phyloP scores from a whole-genome alignment of 1,139 yeast genomes.

The Hyphopichia burtonii region DNA sequence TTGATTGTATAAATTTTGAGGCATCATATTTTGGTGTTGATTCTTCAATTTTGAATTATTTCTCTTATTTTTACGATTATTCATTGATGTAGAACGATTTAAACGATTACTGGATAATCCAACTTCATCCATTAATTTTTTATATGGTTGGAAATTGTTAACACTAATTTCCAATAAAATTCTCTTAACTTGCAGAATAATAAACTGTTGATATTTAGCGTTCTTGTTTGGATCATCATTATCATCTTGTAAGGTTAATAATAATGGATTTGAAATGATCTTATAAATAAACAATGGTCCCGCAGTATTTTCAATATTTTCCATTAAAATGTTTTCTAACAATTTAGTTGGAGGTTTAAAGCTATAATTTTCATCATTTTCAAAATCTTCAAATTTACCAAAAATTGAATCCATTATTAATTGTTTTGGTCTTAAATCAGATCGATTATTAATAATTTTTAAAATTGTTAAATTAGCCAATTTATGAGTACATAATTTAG shows the following conservation, averaged over 20 bases:
- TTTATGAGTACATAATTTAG: conserved; percentile 74
- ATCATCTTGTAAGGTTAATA: conserved; percentile 37
- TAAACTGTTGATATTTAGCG: conserved; percentile 54
- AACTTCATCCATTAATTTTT: conserved; percentile 88
- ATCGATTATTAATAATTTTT: conserved; percentile 71
- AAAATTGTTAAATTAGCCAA: conserved; percentile 81
- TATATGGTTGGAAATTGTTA: conserved; percentile 66
- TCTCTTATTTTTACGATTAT: conserved; percentile 20
- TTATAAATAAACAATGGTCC: conserved; percentile 89
- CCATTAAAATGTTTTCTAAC: conserved; percentile 49
- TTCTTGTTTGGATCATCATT: conserved; percentile 15
- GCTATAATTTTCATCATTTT: conserved; percentile 18
- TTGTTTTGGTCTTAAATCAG: conserved; percentile 62
- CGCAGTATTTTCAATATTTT: conserved; percentile 53
- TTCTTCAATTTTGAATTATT: conserved; percentile 7
- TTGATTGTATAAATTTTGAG: conserved; percentile 2
- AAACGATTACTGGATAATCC: conserved; percentile 56
- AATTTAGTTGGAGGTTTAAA: conserved; percentile 25
- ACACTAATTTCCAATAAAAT: conserved; percentile 60
- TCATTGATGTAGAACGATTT: conserved; percentile 26
- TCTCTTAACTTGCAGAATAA: conserved; percentile 59
- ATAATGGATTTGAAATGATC: conserved; percentile 62
- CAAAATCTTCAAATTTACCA: conserved; percentile 40
- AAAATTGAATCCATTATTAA: conserved; percentile 64
- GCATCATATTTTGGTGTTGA: not conserved